Percentiles rank a stretch among this genome's conserved stretches.
Evolutionary conservation across 768 basidiomycete species (phyloP).

Genomic region (Cytidiella melzeri): DNA sequence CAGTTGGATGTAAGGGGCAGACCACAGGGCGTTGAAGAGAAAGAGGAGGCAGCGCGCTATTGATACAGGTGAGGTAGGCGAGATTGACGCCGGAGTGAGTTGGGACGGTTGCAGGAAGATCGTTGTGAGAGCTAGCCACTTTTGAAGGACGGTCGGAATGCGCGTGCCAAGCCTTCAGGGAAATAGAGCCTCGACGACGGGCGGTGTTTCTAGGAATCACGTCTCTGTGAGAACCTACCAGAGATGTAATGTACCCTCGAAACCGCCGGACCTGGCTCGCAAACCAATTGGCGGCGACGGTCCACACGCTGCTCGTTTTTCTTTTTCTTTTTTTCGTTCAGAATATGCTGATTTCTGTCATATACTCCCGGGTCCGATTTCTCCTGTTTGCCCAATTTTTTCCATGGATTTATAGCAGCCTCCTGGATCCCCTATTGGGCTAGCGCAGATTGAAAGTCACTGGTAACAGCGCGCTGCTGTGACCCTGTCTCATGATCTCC

Average conservation of each 20-base stretch:
- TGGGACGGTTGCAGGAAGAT: constrained; percentile 5
- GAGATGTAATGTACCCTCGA: constrained; percentile 19
- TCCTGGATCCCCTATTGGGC: constrained; percentile 45
- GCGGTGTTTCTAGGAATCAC: constrained; percentile 12
- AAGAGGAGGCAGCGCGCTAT: constrained; percentile 10
- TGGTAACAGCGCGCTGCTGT: constrained; percentile 13
- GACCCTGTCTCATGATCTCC: constrained; percentile 18
- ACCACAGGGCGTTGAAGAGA: not conserved
- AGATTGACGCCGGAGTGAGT: constrained; percentile 4
- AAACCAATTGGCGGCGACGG: constrained; percentile 34
- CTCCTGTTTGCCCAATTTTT: constrained; percentile 36
- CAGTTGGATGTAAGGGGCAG: constrained; percentile 4
- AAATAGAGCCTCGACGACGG: constrained; percentile 14
- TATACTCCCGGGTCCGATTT: constrained; percentile 26
- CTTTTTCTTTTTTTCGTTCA: constrained; percentile 42
- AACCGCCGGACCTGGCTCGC: constrained; percentile 26
- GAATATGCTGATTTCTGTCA: constrained; percentile 34
- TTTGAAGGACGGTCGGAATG: constrained; percentile 13
- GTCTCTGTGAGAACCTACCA: constrained; percentile 8
- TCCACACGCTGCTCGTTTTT: constrained; percentile 36
- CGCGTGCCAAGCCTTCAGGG: constrained; percentile 12
- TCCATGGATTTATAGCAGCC: constrained; percentile 39
- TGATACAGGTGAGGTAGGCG: constrained; percentile 3
- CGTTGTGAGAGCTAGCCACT: constrained; percentile 6
- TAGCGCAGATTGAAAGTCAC: constrained; percentile 27